Evolutionary conservation across 2,329 filamentous ascomycete genomes (phyloP), one percentile per base, ranked within the genome.

Genomic region (Claviceps humidiphila): DNA sequence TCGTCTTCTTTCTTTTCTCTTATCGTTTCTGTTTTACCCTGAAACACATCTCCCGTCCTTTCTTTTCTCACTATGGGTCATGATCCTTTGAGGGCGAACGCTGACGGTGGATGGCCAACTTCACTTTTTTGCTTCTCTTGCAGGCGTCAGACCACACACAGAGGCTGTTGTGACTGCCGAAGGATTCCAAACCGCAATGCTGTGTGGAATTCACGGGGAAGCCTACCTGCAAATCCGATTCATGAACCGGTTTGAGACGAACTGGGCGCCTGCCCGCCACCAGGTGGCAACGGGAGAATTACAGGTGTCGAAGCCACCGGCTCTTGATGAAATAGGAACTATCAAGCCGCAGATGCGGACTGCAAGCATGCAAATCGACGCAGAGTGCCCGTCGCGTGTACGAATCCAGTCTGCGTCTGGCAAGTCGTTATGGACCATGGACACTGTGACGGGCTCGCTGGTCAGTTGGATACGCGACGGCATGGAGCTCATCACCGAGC

Each of bases 191-290:
- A 56, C 62, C 1, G 58, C 53, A 38, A 52, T 59, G 20, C 24
- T 60, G 9, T 53, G 56, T 22, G 59, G 58, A 8, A 52, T 60
- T n/a, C 51, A 53, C 8, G 57, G 60, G 1, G 73, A 77, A 51
- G 63, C 67, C 0, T 78, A 75, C 62, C 62, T 82, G 14, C 68
- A 71, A 17, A 54, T 82, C 42, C 66, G 66, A 49, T 77, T 82
- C 60, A 63, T 61, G 8, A 62, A 74, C 16, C 66, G 66, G 41
- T 49, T 68, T 38, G 58, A 66, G 48, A 73, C 74, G 1, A 63
- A 64, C 40, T 85, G 81, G 82, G 71, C 73, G 46, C 54, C 70
- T 1, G 66, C 71, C 0, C 70, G 75, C 5, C 74, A 78, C 52
- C 68, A 75, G 42, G 67, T 81, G 37, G 75, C 77, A 5, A 75